Evolutionary conservation across 768 basidiomycete species (phyloP), one percentile per base, ranked within the genome.

Genomic region (Rhizopogon sp.): DNA sequence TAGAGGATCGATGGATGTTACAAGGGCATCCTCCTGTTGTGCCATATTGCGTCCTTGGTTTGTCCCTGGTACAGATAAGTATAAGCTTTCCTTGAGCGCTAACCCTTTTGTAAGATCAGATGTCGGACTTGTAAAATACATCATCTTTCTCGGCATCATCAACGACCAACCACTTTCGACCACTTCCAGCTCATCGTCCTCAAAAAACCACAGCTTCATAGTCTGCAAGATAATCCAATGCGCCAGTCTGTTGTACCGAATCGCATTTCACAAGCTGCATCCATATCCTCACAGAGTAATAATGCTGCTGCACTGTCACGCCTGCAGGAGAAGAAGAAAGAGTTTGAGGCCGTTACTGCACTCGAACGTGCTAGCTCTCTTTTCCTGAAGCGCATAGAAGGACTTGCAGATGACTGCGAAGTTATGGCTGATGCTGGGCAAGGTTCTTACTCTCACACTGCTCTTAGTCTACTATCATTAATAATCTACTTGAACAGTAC

Each of bases 321-420:
- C 60, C 77, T 88, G 44, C 52, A 76, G 2, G 88, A 91, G 63
- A 90, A 90, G 74, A 90, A 88, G 74, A 90, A 88, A 64, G 89
- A 91, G 66, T 82, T 75, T 54, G 88, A 89, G 53, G 87, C 86
- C 0, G 85, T 90, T 22, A 76, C 80, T 20, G 88, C 88, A 1
- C 74, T 91, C 5, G 85, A 89, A 63, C 75, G 76, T 51, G 82
- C 85, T 0, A 85, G 81, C 53, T 68, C 79, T 5, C 67, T 83
- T 35, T 88, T 85, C 63, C 75, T 87, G 3, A 79, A 83, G 65
- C 79, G 88, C 8, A 81, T 91, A 43, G 83, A 85, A 59, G 81
- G 76, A 5, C 72, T 91, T 3, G 83, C 79, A 22, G 82, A 86
- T n/a, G 88, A 90, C 63, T 88, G 84, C 62, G 80, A 88, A 56